Conservation (phyloP, 139 green algal genomes). For the Gonium pectorale region DNA sequence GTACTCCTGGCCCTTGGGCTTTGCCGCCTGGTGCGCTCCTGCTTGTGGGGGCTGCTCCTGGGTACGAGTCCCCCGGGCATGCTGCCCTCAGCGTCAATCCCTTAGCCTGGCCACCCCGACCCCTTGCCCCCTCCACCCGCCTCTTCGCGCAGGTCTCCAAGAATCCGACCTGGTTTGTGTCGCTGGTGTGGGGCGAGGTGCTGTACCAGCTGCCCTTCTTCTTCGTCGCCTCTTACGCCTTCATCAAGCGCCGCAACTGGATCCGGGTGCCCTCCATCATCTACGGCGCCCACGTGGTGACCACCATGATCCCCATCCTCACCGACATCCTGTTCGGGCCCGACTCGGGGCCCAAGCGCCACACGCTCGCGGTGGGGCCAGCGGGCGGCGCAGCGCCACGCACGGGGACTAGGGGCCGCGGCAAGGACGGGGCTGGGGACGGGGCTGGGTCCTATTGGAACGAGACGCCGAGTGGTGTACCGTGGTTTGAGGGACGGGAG, state of each 20-base stretch:
- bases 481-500: no score
- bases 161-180: slow-evolving; percentile 78
- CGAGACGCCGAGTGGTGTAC: no score
- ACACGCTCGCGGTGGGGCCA: slow-evolving; percentile 1
- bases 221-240: slow-evolving; percentile 75
- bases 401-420: no score
- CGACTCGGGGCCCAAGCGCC: slow-evolving; percentile 11
- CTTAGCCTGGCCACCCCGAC: neutral
- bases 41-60: no score
- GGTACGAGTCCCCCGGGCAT: no score
- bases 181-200: slow-evolving; percentile 74
- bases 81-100: no score
- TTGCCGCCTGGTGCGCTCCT: no score
- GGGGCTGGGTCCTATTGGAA: no score
- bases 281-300: slow-evolving; percentile 73
- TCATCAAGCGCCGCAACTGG: slow-evolving; percentile 67
- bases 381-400: no score
- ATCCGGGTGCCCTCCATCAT: slow-evolving; percentile 80
- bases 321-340: slow-evolving; percentile 57
- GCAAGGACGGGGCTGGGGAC: no score
- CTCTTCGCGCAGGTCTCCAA: slow-evolving; percentile 59
- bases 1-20: no score
- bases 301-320: slow-evolving; percentile 83
- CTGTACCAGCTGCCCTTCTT: slow-evolving; percentile 81
- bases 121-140: neutral